Base-by-base conservation (phyloP, 345 rosid species). In the Arabis alpina region DNA sequence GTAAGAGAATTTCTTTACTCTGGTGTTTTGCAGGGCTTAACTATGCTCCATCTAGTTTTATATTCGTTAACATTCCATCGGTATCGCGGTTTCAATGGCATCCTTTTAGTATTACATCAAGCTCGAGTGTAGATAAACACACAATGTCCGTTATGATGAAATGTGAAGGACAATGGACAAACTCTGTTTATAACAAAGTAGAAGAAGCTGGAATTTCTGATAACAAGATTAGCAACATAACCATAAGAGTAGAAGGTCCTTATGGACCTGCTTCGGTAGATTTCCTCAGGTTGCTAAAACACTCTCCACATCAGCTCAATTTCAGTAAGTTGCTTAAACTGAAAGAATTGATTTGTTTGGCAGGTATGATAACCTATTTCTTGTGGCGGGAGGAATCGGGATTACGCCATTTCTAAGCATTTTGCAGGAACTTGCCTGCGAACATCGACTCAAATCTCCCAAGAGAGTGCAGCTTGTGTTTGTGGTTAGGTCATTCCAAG, bases 311-410 rank as follows among this genome's bases (percentile, higher is more conserved):
- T 53, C 19, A 19, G 34, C 56, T 57, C 24, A 28, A 6, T 58
- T 62, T 58, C 10, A 0, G 48, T 55, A 28, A 2, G 8, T 11
- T 30, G 16, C 27, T 42, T 34, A 3, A 43, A 45, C 4, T 72
- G 14, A 45, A 37, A 45, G 6, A 37, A 34, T 43, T 55, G 25
- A 25, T 64, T 39, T 36, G 4, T 27, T 10, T 66, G 67, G 53
- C 87, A 92, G 98, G 77, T 84, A 86, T 67, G 92, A 86, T 53
- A 80, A 84, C 73, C 76, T 92, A 24, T 83, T 92, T 27, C 76
- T 89, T 69, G 81, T 89, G 5, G 96, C 94, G 0, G 95, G 98
- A 12, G 96, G 96, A 68, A 84, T 84, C 42, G 96, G 98, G 61
- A 86, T 92, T 58, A 88, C 96, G 14, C 93, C 98, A 28, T 88